A percentile compares a stretch with the other conserved stretches of the same genome.
These are phyloP conservation scores for Skeletonema costatum DNA, from an alignment of 108 stramenopile species.

Conservation along the genomic window DNA sequence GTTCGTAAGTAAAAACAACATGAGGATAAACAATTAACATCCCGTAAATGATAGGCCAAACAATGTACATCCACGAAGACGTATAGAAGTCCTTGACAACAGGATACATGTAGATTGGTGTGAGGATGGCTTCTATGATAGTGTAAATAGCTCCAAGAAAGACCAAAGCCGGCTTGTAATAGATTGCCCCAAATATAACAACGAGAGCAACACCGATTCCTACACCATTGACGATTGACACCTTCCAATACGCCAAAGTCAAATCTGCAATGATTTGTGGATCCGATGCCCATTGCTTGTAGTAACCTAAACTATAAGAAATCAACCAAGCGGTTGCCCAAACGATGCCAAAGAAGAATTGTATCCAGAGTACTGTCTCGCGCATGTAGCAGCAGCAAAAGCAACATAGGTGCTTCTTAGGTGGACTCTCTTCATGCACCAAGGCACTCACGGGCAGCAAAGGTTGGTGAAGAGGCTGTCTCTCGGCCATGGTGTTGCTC, in stretches of 20 bases:
- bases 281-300: not conserved
- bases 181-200: slow-evolving; percentile 6
- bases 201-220: slow-evolving; percentile 4
- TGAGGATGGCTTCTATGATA: slow-evolving; percentile 4
- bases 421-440: not conserved
- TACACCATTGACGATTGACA: not conserved
- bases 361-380: slow-evolving; percentile 1
- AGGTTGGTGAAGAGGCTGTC: not conserved
- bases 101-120: not conserved
- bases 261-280: slow-evolving; percentile 1
- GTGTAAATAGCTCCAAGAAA: slow-evolving; percentile 9
- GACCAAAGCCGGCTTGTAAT: slow-evolving; percentile 11
- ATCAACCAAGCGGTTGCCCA: slow-evolving; percentile 5
- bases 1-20: slow-evolving; percentile 4
- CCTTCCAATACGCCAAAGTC: not conserved
- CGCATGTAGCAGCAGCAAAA: slow-evolving; percentile 8
- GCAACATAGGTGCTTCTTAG: not conserved
- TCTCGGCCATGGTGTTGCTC: not conserved
- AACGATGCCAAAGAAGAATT: slow-evolving; percentile 11
- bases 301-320: not conserved
- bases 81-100: not conserved
- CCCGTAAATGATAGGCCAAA: slow-evolving; percentile 1
- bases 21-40: slow-evolving; percentile 5
- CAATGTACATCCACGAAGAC: not conserved
- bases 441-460: not conserved